Conservation (phyloP, 75 land plant species). For the Gnetum montanum region DNA sequence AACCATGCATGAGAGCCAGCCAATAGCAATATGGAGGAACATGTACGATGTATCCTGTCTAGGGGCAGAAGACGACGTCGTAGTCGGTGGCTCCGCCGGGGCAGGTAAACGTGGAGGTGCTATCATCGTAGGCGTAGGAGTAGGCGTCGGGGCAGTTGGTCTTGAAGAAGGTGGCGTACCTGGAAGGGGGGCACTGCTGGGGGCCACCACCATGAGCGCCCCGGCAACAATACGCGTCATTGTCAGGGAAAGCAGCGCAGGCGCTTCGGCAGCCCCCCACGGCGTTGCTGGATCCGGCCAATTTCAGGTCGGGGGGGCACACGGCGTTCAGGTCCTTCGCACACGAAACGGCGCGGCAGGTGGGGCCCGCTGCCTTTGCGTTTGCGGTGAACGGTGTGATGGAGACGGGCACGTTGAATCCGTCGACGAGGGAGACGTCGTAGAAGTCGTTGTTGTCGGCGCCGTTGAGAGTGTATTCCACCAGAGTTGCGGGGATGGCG, state of each 20-base stretch:
- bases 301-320: conserved; percentile 21
- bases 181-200: conserved; percentile 34
- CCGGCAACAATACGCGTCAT: conserved; percentile 51
- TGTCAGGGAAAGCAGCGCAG: conserved; percentile 27
- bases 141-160: conserved; percentile 58
- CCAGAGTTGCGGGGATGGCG: too few species aligned
- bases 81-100: conserved; percentile 30
- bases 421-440: too few species aligned
- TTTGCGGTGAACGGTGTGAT: too few species aligned
- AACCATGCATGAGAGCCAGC: too few species aligned
- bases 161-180: conserved; percentile 51
- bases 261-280: conserved; percentile 59
- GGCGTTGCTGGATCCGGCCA: neutral
- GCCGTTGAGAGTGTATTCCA: too few species aligned
- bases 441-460: too few species aligned
- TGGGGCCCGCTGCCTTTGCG: neutral
- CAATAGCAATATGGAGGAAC: too few species aligned
- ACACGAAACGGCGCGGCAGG: conserved; percentile 20
- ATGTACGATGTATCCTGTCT: too few species aligned
- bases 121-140: conserved; percentile 71
- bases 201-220: conserved; percentile 24
- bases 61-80: conserved; percentile 33
- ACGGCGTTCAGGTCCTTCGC: conserved; percentile 10
- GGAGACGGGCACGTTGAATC: too few species aligned
- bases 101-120: conserved; percentile 64